Conservation (phyloP, 257 asterid species). For the Dorcoceras hygrometricum region DNA sequence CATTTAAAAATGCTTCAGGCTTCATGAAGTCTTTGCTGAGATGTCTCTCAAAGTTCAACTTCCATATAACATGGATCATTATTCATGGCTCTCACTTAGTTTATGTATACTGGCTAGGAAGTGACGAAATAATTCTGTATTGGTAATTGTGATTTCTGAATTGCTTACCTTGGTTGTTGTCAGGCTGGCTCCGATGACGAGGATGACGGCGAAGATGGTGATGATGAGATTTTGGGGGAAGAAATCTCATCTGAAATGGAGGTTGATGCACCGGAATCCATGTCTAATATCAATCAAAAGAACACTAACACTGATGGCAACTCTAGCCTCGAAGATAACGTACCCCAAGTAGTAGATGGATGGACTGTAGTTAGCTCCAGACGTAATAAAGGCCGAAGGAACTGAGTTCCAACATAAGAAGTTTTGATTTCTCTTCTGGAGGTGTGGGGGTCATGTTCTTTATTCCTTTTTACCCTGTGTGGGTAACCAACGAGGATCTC, state of each 20-base stretch:
- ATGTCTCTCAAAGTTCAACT: not conserved
- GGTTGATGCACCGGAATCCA: slow-evolving; percentile 38
- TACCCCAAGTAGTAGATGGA: slow-evolving; percentile 42
- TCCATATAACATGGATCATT: not conserved
- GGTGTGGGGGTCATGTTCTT: not conserved
- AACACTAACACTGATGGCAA: slow-evolving; percentile 15
- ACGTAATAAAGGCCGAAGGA: slow-evolving; percentile 43
- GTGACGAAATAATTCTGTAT: not conserved
- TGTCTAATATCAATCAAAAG: slow-evolving; percentile 18
- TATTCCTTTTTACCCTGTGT: too few species aligned
- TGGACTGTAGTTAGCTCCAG: slow-evolving; percentile 50
- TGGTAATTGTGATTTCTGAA: not conserved
- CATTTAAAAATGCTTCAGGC: too few species aligned
- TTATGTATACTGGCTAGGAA: not conserved
- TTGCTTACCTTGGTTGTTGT: not conserved
- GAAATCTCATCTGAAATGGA: slow-evolving; percentile 43
- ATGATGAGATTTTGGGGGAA: slow-evolving; percentile 7
- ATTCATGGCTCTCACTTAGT: not conserved
- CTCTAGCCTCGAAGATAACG: slow-evolving; percentile 14
- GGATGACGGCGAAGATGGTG: slow-evolving; percentile 34
- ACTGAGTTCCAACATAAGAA: not conserved
- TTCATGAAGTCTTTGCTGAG: too few species aligned
- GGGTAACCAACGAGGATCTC: too few species aligned
- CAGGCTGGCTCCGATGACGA: slow-evolving; percentile 30
- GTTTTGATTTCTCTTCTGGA: not conserved